Evolutionary conservation across 2,329 filamentous ascomycete species (phyloP).

Genomic region (Trichoderma polysporum): DNA sequence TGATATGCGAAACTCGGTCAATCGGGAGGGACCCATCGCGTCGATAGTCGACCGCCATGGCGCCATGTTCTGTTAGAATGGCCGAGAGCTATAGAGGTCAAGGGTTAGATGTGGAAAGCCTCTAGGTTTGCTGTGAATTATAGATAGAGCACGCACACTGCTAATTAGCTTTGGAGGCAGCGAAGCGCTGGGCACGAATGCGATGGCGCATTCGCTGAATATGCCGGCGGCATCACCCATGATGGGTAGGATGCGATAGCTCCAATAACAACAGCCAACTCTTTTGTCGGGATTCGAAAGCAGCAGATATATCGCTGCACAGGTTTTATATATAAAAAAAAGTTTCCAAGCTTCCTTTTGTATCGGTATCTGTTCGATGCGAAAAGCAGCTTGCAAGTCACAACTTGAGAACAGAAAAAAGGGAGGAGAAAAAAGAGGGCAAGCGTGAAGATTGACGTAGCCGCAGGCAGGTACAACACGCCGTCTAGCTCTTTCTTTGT

Average conservation of each 20-base stretch:
- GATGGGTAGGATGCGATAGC: not conserved
- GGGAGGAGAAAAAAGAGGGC: not conserved
- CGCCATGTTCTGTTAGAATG: constrained; percentile 51
- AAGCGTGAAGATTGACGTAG: constrained; percentile 11
- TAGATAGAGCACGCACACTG: constrained; percentile 34
- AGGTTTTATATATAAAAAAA: too few relatives aligned
- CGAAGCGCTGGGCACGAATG: constrained; percentile 45
- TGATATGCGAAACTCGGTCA: constrained; percentile 53
- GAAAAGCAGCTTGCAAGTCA: not conserved
- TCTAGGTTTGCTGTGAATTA: not conserved
- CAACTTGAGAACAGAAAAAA: not conserved
- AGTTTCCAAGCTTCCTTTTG: too few relatives aligned
- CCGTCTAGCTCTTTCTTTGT: not conserved
- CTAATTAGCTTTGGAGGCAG: constrained; percentile 43
- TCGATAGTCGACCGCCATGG: constrained; percentile 46
- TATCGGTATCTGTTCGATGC: not conserved
- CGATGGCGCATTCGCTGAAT: constrained; percentile 45
- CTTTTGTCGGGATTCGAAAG: not conserved
- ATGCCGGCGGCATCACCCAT: constrained; percentile 37
- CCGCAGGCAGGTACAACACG: not conserved
- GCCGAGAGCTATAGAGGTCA: not conserved
- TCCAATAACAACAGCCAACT: not conserved
- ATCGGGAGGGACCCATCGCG: constrained; percentile 51
- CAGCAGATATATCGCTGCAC: not conserved
- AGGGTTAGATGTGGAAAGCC: not conserved